Conservation (phyloP, 345 rosid species). For the Populus nigra region DNA sequence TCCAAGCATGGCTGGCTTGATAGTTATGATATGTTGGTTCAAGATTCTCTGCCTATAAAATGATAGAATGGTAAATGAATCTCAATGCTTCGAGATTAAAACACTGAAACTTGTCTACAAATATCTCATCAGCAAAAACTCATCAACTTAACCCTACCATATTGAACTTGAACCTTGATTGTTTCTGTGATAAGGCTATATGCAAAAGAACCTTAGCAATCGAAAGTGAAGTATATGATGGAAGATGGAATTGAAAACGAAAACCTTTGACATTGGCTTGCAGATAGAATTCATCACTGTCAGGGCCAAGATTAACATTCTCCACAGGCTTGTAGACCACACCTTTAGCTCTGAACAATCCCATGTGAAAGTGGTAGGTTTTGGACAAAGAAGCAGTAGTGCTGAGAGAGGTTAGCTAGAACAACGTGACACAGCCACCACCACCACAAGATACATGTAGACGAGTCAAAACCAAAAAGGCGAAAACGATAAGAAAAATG, state of each 20-base stretch:
- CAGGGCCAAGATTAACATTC: constrained; percentile 42
- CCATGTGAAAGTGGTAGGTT: constrained; percentile 28
- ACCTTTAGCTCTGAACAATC: constrained; percentile 38
- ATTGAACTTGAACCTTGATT: too few species aligned
- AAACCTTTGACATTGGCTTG: constrained; percentile 66
- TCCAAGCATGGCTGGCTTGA: not conserved
- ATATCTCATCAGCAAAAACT: too few species aligned
- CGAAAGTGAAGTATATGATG: not conserved
- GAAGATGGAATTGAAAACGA: not conserved
- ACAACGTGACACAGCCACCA: not conserved
- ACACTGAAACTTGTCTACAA: not conserved
- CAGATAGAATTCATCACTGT: constrained; percentile 41
- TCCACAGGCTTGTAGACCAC: constrained; percentile 46
- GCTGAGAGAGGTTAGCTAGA: not conserved
- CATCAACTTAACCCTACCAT: too few species aligned
- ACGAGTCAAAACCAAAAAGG: not conserved
- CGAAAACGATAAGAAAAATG: not conserved
- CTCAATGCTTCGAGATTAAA: not conserved
- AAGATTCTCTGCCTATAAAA: not conserved
- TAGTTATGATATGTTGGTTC: not conserved
- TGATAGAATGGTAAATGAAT: not conserved
- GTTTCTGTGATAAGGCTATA: too few species aligned
- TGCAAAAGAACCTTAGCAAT: not conserved
- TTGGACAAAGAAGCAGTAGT: not conserved
- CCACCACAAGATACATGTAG: not conserved